A percentile compares a stretch with the other conserved stretches of the same genome.
These are phyloP conservation scores for Secale cereale DNA, from an alignment of 176 grass and related monocot species.

Conservation along the genomic window DNA sequence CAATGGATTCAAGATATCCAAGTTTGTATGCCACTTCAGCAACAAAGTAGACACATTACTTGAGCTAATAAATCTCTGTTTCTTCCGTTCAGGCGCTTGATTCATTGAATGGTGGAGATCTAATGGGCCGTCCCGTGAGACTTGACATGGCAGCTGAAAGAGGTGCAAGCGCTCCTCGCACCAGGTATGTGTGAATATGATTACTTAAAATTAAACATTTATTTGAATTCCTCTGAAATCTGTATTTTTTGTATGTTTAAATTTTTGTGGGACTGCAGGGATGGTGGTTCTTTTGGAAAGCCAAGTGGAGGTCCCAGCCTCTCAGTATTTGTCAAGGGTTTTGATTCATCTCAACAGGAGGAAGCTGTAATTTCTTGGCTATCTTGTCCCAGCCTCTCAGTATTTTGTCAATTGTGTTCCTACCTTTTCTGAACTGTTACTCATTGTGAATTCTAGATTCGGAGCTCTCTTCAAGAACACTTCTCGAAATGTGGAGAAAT, in stretches of 20 bases:
- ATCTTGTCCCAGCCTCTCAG: no score
- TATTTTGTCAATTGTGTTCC: neutral
- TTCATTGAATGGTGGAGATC: constrained; percentile 41
- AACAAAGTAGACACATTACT: neutral
- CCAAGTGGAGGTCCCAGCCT: constrained; percentile 35
- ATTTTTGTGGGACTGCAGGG: constrained; percentile 25
- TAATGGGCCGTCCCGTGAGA: constrained; percentile 50
- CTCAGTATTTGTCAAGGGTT: constrained; percentile 75
- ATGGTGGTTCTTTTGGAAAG: constrained; percentile 62
- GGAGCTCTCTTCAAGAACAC: constrained; percentile 52
- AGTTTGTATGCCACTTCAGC: neutral
- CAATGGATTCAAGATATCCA: neutral
- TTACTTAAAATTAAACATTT: neutral
- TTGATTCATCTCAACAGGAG: constrained; percentile 49
- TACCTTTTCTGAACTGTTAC: neutral
- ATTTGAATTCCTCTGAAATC: neutral
- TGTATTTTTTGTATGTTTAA: neutral
- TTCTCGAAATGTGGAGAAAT: constrained; percentile 76
- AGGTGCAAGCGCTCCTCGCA: constrained; percentile 52
- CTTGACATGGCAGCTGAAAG: constrained; percentile 69
- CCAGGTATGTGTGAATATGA: constrained; percentile 39
- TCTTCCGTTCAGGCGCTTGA: constrained; percentile 50
- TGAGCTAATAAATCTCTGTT: neutral
- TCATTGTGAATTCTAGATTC: constrained; percentile 45
- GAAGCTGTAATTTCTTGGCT: constrained; percentile 44